Evolutionary conservation across 352 stramenopile species (phyloP).

Genomic region (Phytopythium cucurbitacearum): DNA sequence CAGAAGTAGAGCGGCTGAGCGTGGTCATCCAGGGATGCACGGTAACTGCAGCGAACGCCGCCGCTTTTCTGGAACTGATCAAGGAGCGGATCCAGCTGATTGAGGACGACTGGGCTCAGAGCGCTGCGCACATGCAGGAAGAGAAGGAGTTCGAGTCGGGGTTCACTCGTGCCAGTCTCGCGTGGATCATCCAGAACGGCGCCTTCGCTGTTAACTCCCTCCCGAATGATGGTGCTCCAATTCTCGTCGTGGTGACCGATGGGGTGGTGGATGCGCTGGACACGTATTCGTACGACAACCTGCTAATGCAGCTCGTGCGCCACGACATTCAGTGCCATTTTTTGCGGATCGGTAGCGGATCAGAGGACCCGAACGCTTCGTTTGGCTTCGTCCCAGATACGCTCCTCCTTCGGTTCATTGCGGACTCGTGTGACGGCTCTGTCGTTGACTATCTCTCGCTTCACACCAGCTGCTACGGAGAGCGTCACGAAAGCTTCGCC

Average conservation of each 20-base stretch:
- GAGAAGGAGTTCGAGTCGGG: conserved; percentile 1
- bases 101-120: conserved; percentile 74
- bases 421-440: conserved; percentile 58
- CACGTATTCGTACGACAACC: conserved; percentile 77
- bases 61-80: conserved; percentile 57
- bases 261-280: conserved; percentile 79
- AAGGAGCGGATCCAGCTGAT: conserved; percentile 74
- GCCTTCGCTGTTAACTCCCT: conserved; percentile 86
- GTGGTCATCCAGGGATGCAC: conserved; percentile 82
- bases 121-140: conserved; percentile 22
- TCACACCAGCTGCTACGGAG: conserved; percentile 45
- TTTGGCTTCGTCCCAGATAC: conserved; percentile 86
- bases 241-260: conserved; percentile 84
- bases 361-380: conserved; percentile 55
- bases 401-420: conserved; percentile 73
- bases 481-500: conserved; percentile 18
- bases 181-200: conserved; percentile 80
- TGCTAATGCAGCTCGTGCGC: conserved; percentile 86
- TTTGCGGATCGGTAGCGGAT: conserved; percentile 51
- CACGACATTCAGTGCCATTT: conserved; percentile 87
- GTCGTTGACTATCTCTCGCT: conserved; percentile 65
- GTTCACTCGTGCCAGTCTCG: conserved; percentile 40
- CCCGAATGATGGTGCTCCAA: conserved; percentile 60
- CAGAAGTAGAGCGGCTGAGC: conserved; percentile 70
- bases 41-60: conserved; percentile 53